phyloP scores from a whole-genome alignment of 2,329 filamentous ascomycete genomes.

The Lizonia empirigonia region DNA sequence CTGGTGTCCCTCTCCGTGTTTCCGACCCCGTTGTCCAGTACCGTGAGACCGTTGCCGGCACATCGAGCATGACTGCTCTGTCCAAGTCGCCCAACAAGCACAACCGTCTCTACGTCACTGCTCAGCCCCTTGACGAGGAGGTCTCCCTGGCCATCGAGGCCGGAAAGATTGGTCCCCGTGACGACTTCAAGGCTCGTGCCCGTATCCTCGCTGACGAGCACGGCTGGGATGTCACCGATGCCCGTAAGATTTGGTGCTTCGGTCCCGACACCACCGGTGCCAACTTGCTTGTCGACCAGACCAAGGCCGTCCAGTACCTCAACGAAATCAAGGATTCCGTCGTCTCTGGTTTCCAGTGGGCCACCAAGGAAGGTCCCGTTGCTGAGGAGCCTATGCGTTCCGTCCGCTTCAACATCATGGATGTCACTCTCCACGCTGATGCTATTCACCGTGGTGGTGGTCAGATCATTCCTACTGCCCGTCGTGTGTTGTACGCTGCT shows the following conservation, averaged over 20 bases:
- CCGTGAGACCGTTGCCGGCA: conserved; percentile 88
- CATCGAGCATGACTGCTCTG: conserved; percentile 92
- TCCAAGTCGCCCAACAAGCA: conserved; percentile 99
- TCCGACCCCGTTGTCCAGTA: conserved; percentile 98
- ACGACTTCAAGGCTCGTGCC: conserved; percentile 98
- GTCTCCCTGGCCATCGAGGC: conserved; percentile 86
- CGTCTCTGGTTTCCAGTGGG: conserved; percentile 99
- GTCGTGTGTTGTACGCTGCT: conserved; percentile 96
- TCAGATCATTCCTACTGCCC: conserved; percentile 96
- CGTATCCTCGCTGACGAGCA: conserved; percentile 94
- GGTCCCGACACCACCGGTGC: conserved; percentile 96
- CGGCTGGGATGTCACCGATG: conserved; percentile 99
- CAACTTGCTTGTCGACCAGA: conserved; percentile 99
- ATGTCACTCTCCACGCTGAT: conserved; percentile 99
- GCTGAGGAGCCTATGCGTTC: conserved; percentile 98
- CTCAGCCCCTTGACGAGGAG: conserved; percentile 89
- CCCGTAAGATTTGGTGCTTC: conserved; percentile 99
- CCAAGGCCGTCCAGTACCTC: conserved; percentile 99
- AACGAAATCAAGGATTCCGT: conserved; percentile 99
- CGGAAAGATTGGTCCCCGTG: conserved; percentile 91
- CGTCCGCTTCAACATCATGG: conserved; percentile 97
- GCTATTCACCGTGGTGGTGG: conserved; percentile 99
- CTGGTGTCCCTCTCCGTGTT: conserved; percentile 95
- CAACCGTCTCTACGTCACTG: conserved; percentile 98
- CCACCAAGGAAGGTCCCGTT: conserved; percentile 93